A percentile compares a stretch with the other conserved stretches of the same genome.
These are phyloP conservation scores for Calonectria pauciramosa DNA, from an alignment of 2,329 filamentous ascomycete species.

Conservation along the genomic window DNA sequence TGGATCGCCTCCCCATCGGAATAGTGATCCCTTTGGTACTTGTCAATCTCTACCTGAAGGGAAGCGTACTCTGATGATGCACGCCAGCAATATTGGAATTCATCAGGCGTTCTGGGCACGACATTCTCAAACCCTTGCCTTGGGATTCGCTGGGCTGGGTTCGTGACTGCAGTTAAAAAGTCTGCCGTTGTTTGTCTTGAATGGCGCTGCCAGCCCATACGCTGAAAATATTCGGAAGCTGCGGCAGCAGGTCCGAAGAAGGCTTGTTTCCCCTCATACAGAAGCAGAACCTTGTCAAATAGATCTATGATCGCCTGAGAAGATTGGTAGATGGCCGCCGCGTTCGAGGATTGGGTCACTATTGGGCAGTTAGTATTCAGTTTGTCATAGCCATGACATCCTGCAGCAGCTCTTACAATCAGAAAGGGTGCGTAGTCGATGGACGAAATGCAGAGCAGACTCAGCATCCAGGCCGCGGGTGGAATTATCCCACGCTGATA, in stretches of 20 bases:
- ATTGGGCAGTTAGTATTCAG: background rate
- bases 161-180: conserved; percentile 15
- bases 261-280: conserved; percentile 21
- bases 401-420: conserved; percentile 27
- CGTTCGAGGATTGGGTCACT: conserved; percentile 26
- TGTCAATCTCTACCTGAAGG: background rate
- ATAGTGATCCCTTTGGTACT: conserved; percentile 1
- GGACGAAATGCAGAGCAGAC: conserved; percentile 64
- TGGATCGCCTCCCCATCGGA: background rate
- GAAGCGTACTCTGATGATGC: conserved; percentile 2
- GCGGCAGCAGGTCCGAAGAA: conserved; percentile 10
- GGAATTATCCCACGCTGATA: conserved; percentile 18
- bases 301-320: conserved; percentile 17
- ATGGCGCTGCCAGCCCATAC: conserved; percentile 12
- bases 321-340: conserved; percentile 19
- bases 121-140: conserved; percentile 38
- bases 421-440: conserved; percentile 32
- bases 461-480: conserved; percentile 37
- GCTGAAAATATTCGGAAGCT: conserved; percentile 12
- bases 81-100: conserved; percentile 51
- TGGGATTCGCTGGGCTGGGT: conserved; percentile 20
- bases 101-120: conserved; percentile 51
- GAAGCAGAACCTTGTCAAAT: conserved; percentile 16
- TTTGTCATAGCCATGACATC: background rate
- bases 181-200: conserved; percentile 18